phyloP scores from a whole-genome alignment of 2,329 filamentous ascomycete genomes.

The Sarocladiaceae sp. region DNA sequence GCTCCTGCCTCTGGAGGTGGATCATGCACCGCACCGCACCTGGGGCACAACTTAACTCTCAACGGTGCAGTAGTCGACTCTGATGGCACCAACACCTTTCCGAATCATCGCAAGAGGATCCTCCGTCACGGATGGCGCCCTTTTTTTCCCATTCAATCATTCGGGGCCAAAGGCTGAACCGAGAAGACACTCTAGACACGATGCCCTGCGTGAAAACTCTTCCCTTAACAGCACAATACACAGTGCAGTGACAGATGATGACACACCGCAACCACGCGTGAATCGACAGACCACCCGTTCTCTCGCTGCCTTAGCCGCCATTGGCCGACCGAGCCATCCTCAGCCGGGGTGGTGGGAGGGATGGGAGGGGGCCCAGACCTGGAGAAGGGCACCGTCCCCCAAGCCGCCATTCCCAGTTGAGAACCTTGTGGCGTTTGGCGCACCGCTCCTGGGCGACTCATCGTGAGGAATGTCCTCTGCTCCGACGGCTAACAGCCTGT shows the following conservation, averaged over 20 bases:
- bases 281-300: neutral
- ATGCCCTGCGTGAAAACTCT: too few relatives aligned
- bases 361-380: conserved; percentile 6
- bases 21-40: neutral
- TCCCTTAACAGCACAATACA: too few relatives aligned
- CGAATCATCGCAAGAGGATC: too few relatives aligned
- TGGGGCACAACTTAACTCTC: conserved; percentile 4
- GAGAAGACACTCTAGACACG: too few relatives aligned
- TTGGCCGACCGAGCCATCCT: neutral
- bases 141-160: too few relatives aligned
- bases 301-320: neutral
- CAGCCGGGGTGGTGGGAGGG: neutral
- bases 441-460: neutral
- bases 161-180: too few relatives aligned
- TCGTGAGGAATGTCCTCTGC: neutral
- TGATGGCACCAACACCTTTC: too few relatives aligned
- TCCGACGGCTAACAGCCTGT: too few relatives aligned
- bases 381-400: conserved; percentile 4
- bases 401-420: conserved; percentile 9
- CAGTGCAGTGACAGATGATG: too few relatives aligned
- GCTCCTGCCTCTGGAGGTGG: conserved; percentile 7
- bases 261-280: neutral
- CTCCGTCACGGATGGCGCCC: too few relatives aligned
- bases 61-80: too few relatives aligned
- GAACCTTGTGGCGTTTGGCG: conserved; percentile 5